Evolutionary conservation across 1,284 basidiomycete species (phyloP).

Genomic region (Ustanciosporium gigantosporum): DNA sequence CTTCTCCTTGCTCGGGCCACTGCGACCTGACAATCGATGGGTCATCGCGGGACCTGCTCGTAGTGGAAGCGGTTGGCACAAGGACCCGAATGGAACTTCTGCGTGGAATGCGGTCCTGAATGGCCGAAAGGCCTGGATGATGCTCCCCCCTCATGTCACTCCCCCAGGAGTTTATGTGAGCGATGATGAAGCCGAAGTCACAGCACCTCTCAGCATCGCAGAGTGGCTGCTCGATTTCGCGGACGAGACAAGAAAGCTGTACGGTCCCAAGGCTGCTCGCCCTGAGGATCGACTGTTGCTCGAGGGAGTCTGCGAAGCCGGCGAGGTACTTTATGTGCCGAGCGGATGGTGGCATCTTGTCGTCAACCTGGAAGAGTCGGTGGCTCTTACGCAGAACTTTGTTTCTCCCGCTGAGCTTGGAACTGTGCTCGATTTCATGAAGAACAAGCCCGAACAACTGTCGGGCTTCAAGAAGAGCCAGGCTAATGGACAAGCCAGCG

Average conservation of each 20-base stretch:
- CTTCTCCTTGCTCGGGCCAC: conserved; percentile 44
- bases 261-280: conserved; percentile 48
- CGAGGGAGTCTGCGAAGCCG: conserved; percentile 62
- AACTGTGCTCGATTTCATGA: conserved; percentile 62
- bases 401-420: conserved; percentile 62
- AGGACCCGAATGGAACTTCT: conserved; percentile 62
- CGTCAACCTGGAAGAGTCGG: conserved; percentile 50
- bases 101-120: conserved; percentile 64
- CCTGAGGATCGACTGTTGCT: conserved; percentile 50
- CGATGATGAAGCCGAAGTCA: conserved; percentile 60
- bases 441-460: conserved; percentile 62
- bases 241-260: conserved; percentile 53
- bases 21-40: conserved; percentile 55
- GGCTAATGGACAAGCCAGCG: background rate
- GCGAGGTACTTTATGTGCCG: conserved; percentile 62
- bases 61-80: conserved; percentile 56
- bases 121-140: conserved; percentile 62
- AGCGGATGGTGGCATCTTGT: conserved; percentile 59
- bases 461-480: conserved; percentile 61
- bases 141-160: conserved; percentile 61
- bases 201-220: conserved; percentile 59
- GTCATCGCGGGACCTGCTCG: conserved; percentile 53
- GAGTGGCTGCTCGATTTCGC: conserved; percentile 64
- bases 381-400: conserved; percentile 64
- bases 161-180: conserved; percentile 63